Percentiles rank a stretch among this genome's conserved stretches.
These are phyloP conservation scores for Beta lomatogona DNA, from an alignment of 179 eudicot genomes.

Conservation along the genomic window DNA sequence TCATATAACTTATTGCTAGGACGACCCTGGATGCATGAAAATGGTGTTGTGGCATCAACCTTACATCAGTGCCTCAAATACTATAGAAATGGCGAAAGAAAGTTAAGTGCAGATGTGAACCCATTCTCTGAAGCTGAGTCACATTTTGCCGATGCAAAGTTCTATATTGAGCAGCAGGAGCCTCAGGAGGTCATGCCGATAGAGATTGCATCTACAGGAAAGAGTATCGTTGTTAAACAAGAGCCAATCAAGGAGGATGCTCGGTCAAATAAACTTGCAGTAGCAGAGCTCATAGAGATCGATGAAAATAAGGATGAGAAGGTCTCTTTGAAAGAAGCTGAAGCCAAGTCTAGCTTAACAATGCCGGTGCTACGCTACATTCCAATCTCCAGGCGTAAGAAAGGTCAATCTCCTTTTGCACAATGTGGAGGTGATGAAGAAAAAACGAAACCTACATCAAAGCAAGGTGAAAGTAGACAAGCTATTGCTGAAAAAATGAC, in stretches of 20 bases:
- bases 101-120: conserved; percentile 8
- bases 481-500: too few species aligned
- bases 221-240: background rate
- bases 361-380: too few species aligned
- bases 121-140: background rate
- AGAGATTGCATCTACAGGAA: background rate
- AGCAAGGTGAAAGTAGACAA: too few species aligned
- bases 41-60: conserved; percentile 3
- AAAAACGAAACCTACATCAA: too few species aligned
- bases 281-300: too few species aligned
- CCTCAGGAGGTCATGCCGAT: background rate
- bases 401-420: too few species aligned
- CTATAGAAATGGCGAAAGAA: background rate
- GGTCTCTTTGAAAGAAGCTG: too few species aligned
- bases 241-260: background rate
- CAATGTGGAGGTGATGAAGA: too few species aligned
- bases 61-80: conserved; percentile 5
- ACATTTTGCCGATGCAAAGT: background rate
- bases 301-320: too few species aligned
- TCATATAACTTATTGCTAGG: background rate
- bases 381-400: too few species aligned
- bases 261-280: too few species aligned
- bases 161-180: background rate
- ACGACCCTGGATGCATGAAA: conserved; percentile 15
- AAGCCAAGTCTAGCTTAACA: too few species aligned